Evolutionary conservation across 169 alveolate genomes (phyloP).

Genomic region (Theileria orientalis): DNA sequence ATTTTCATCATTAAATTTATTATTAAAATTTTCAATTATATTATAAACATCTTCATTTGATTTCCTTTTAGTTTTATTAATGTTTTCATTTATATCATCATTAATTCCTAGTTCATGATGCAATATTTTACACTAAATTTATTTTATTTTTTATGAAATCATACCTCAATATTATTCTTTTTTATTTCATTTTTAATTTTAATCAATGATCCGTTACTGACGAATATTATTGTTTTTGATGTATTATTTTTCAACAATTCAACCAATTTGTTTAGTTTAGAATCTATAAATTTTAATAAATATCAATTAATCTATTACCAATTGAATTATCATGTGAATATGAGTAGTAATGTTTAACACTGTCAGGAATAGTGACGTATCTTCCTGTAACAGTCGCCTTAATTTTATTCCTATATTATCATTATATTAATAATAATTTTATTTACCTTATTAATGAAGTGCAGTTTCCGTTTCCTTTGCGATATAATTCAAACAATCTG

Average conservation of each 20-base stretch:
- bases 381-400: constrained; percentile 40
- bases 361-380: constrained; percentile 51
- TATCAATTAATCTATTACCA: constrained; percentile 14
- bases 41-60: constrained; percentile 24
- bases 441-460: constrained; percentile 57
- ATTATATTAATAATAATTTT: not conserved
- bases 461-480: constrained; percentile 24
- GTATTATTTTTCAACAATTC: not conserved
- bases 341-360: constrained; percentile 32
- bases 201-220: constrained; percentile 46
- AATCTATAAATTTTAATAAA: not conserved
- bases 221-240: constrained; percentile 29
- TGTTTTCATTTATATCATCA: constrained; percentile 36
- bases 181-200: constrained; percentile 28
- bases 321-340: constrained; percentile 19
- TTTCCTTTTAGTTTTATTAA: constrained; percentile 15
- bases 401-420: constrained; percentile 20
- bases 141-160: not conserved
- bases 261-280: not conserved
- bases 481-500: constrained; percentile 26
- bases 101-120: constrained; percentile 61
- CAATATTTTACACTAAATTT: constrained; percentile 54
- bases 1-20: constrained; percentile 8
- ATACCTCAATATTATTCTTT: constrained; percentile 30
- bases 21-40: constrained; percentile 4